Percentiles rank a stretch among this genome's conserved stretches.
Evolutionary conservation across 1,284 basidiomycete genomes (phyloP).

Genomic region (Coniophora puteana): DNA sequence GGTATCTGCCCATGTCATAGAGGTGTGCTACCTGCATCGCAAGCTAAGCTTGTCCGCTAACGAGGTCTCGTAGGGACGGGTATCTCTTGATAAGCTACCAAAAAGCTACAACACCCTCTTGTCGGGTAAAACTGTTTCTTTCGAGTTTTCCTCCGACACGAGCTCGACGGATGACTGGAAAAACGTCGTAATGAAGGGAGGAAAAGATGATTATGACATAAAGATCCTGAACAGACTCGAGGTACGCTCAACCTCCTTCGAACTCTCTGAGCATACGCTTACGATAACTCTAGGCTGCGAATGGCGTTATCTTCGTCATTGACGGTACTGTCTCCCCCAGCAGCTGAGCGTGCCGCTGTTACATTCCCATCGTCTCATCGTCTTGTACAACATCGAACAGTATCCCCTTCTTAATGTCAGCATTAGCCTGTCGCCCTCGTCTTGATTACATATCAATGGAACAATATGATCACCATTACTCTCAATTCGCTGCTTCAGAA

Average conservation of each 20-base stretch:
- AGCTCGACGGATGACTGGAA: constrained; percentile 49
- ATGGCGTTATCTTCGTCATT: constrained; percentile 69
- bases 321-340: constrained; percentile 51
- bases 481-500: too few relatives aligned
- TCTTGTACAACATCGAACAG: constrained; percentile 1
- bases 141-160: constrained; percentile 35
- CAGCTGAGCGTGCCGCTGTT: constrained; percentile 7
- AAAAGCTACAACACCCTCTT: constrained; percentile 47
- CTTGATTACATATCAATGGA: too few relatives aligned
- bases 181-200: constrained; percentile 49
- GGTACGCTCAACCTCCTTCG: constrained; percentile 7
- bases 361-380: not conserved
- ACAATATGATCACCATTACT: too few relatives aligned
- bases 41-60: constrained; percentile 1
- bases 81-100: constrained; percentile 20
- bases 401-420: too few relatives aligned
- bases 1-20: constrained; percentile 72
- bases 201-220: constrained; percentile 47
- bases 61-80: constrained; percentile 26
- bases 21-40: constrained; percentile 39
- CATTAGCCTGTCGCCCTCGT: too few relatives aligned
- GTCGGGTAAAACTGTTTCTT: constrained; percentile 48
- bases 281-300: constrained; percentile 45
- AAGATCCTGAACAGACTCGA: constrained; percentile 28
- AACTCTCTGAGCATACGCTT: constrained; percentile 2